Evolutionary conservation across 345 rosid species (phyloP).

Genomic region (Eucalyptus regnans): DNA sequence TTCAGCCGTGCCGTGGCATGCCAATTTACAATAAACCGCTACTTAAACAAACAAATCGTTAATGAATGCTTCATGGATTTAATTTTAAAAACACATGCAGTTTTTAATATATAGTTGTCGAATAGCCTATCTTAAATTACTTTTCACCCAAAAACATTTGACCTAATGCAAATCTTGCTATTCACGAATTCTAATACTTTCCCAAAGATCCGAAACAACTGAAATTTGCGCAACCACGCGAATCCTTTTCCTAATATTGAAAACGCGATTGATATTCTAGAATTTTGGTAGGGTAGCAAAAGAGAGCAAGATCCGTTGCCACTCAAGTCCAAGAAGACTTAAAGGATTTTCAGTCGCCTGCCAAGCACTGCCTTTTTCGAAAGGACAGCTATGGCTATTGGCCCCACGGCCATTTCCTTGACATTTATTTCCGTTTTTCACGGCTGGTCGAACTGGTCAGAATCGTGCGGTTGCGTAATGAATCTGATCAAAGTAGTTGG

Average conservation of each 20-base stretch:
- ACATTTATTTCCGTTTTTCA: background rate
- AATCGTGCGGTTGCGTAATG: background rate
- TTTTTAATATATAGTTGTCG: background rate
- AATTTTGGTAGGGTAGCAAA: background rate
- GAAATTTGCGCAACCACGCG: background rate
- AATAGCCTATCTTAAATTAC: background rate
- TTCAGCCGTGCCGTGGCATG: background rate
- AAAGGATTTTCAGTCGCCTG: background rate
- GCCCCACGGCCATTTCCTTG: background rate
- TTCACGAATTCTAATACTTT: background rate
- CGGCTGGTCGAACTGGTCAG: background rate
- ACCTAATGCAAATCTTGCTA: no score
- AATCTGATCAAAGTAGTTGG: background rate
- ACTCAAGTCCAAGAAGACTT: no score
- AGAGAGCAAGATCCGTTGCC: no score
- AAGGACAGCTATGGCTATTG: background rate
- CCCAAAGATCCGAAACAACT: background rate
- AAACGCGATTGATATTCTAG: background rate
- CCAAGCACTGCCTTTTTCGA: accelerated
- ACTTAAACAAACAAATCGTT: background rate
- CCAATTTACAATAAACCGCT: background rate
- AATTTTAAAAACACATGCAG: background rate
- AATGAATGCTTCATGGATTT: background rate
- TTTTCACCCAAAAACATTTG: no score
- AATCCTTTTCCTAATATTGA: background rate